These are phyloP conservation scores for Phoma sp. DNA, from an alignment of 2,329 filamentous ascomycete species.

Conservation along the genomic window DNA sequence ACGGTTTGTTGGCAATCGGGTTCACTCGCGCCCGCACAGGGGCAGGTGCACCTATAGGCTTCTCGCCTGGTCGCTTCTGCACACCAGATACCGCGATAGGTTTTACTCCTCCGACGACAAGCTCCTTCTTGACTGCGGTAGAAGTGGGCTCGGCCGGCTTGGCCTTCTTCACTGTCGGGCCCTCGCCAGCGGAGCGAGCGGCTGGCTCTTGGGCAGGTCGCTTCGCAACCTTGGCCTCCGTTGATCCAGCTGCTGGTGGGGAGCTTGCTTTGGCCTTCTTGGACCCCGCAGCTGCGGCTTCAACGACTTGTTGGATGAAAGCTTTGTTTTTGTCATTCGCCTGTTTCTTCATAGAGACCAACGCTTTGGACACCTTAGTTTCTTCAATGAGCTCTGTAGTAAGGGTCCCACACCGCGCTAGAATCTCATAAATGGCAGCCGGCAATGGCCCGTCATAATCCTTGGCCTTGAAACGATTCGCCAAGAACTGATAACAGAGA, in stretches of 20 bases:
- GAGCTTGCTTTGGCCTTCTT: slow-evolving; percentile 46
- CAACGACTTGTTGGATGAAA: slow-evolving; percentile 64
- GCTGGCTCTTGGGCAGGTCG: slow-evolving; percentile 32
- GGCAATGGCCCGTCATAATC: slow-evolving; percentile 53
- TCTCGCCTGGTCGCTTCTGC: slow-evolving; percentile 42
- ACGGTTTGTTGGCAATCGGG: slow-evolving; percentile 53
- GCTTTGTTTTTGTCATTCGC: slow-evolving; percentile 70
- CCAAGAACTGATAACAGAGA: slow-evolving; percentile 57
- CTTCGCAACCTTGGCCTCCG: slow-evolving; percentile 41
- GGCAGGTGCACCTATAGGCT: slow-evolving; percentile 29
- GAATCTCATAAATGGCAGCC: slow-evolving; percentile 57
- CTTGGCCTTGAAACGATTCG: slow-evolving; percentile 54
- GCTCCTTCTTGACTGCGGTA: slow-evolving; percentile 28
- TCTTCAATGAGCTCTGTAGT: slow-evolving; percentile 66
- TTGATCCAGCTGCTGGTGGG: slow-evolving; percentile 30
- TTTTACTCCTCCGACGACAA: slow-evolving; percentile 16
- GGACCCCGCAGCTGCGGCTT: slow-evolving; percentile 51
- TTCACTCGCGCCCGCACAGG: slow-evolving; percentile 42
- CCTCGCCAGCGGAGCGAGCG: slow-evolving; percentile 26
- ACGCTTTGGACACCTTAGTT: slow-evolving; percentile 70
- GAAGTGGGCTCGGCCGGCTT: slow-evolving; percentile 33
- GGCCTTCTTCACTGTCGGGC: slow-evolving; percentile 34
- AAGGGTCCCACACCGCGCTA: slow-evolving; percentile 68
- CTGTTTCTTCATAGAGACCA: slow-evolving; percentile 68
- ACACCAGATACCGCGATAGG: slow-evolving; percentile 16